phyloP scores from a whole-genome alignment of 169 alveolate genomes.

The Plasmodium sp. region DNA sequence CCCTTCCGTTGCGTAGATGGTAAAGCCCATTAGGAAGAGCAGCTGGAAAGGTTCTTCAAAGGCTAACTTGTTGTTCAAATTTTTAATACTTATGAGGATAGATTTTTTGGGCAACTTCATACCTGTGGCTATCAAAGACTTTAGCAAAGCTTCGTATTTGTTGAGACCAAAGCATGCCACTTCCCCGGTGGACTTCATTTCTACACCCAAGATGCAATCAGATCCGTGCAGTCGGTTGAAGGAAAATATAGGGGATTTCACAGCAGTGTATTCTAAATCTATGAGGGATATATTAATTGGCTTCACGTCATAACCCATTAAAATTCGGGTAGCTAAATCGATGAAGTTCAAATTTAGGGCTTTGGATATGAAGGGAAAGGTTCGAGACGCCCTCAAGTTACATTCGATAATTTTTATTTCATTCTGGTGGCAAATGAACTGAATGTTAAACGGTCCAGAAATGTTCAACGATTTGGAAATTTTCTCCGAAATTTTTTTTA shows the following conservation, averaged over 20 bases:
- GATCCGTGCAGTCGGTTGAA: constrained; percentile 88
- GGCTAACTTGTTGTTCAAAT: constrained; percentile 78
- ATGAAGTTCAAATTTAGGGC: constrained; percentile 88
- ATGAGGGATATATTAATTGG: constrained; percentile 87
- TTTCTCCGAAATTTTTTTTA: constrained; percentile 88
- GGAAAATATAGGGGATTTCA: constrained; percentile 90
- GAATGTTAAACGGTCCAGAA: constrained; percentile 93
- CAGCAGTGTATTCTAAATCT: constrained; percentile 90
- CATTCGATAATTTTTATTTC: constrained; percentile 92
- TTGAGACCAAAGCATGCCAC: constrained; percentile 89
- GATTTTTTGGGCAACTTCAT: constrained; percentile 83
- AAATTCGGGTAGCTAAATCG: constrained; percentile 86
- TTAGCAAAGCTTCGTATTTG: constrained; percentile 90
- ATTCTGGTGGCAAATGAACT: constrained; percentile 90
- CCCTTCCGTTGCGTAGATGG: constrained; percentile 86
- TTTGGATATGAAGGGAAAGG: constrained; percentile 90
- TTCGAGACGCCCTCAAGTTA: constrained; percentile 91
- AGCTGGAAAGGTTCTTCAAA: constrained; percentile 78
- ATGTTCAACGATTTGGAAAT: constrained; percentile 87
- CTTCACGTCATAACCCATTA: constrained; percentile 86
- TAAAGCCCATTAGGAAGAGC: constrained; percentile 79
- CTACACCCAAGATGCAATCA: constrained; percentile 93
- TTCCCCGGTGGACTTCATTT: constrained; percentile 92
- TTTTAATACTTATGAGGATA: constrained; percentile 78
- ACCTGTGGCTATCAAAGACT: constrained; percentile 90